Evolutionary conservation across 2,329 filamentous ascomycete species (phyloP).

Genomic region (Drechslerella coelobrocha): DNA sequence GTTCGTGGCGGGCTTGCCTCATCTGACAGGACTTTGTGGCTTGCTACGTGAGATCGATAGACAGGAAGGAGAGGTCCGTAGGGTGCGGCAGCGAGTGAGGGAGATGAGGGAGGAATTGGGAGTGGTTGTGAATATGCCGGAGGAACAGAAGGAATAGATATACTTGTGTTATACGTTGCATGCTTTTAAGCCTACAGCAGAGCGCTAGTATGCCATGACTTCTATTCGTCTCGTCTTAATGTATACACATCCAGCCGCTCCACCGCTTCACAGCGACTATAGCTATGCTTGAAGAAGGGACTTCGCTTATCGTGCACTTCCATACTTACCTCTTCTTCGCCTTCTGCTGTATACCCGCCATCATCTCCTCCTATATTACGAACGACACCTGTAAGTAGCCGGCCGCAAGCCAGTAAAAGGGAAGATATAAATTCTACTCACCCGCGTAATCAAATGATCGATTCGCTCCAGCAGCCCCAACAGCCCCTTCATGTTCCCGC

Average conservation of each 20-base stretch:
- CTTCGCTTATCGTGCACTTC: not conserved
- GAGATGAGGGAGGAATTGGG: slow-evolving; percentile 25
- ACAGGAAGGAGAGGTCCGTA: slow-evolving; percentile 21
- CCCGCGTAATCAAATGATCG: slow-evolving; percentile 95
- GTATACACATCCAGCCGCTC: not conserved
- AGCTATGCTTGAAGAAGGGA: no score
- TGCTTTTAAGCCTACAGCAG: no score
- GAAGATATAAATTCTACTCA: slow-evolving; percentile 26
- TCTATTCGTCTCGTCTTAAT: not conserved
- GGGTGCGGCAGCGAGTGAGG: slow-evolving; percentile 22
- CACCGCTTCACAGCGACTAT: not conserved
- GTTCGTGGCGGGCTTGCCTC: slow-evolving; percentile 55
- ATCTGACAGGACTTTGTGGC: slow-evolving; percentile 12
- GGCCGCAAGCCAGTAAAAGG: not conserved
- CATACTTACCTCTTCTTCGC: slow-evolving; percentile 27
- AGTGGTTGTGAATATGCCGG: slow-evolving; percentile 9
- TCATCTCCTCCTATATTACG: slow-evolving; percentile 84
- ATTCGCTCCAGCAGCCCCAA: slow-evolving; percentile 85
- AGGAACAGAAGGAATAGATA: slow-evolving; percentile 1
- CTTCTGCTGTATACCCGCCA: slow-evolving; percentile 87
- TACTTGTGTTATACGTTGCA: not conserved
- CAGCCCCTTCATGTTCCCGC: slow-evolving; percentile 94
- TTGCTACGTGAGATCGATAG: slow-evolving; percentile 26
- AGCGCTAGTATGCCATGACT: not conserved
- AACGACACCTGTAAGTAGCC: not conserved